These are phyloP conservation scores for Sporothrix humicola DNA, from an alignment of 2,329 filamentous ascomycete species.

Conservation along the genomic window DNA sequence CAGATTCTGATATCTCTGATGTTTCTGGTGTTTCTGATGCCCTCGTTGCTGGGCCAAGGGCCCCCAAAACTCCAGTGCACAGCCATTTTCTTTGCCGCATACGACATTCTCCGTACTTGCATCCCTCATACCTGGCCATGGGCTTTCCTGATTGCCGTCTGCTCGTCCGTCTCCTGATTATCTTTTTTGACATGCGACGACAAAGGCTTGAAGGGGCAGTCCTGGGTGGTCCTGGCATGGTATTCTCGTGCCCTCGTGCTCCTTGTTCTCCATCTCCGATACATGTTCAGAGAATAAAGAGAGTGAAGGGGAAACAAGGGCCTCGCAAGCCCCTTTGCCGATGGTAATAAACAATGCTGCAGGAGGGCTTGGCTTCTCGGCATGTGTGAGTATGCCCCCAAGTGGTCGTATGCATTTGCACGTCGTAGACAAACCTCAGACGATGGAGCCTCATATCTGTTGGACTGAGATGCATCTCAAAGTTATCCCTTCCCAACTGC, in stretches of 20 bases:
- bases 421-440: background rate
- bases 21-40: constrained; percentile 10
- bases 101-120: too few relatives aligned
- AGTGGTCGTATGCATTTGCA: background rate
- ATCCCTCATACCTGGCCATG: background rate
- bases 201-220: background rate
- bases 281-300: background rate
- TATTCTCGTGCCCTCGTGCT: constrained; percentile 7
- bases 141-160: constrained; percentile 30
- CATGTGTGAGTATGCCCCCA: background rate
- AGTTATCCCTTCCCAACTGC: constrained; percentile 3
- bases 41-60: constrained; percentile 15
- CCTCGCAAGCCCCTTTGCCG: background rate
- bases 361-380: constrained; percentile 8
- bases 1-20: background rate
- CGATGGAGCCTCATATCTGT: background rate
- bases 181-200: constrained; percentile 9
- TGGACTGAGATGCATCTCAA: background rate
- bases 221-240: constrained; percentile 12
- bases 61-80: background rate
- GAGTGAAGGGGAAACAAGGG: background rate
- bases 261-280: constrained; percentile 19
- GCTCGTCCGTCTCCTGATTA: constrained; percentile 22
- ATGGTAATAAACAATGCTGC: constrained; percentile 17
- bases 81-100: too few relatives aligned